Conservation (phyloP, 257 asterid species). For the Nemophila menziesii region DNA sequence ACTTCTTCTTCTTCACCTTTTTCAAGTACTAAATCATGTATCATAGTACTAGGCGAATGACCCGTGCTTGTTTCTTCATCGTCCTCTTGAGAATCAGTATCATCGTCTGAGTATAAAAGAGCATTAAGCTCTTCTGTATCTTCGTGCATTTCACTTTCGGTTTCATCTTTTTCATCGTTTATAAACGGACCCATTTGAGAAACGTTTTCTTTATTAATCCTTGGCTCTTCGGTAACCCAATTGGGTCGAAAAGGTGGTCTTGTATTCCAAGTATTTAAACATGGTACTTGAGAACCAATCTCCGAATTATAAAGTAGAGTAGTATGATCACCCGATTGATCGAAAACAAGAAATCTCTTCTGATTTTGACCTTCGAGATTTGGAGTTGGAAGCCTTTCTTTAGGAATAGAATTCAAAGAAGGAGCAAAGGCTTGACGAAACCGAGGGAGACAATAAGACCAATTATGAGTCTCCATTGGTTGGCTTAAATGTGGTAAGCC, state of each 20-base stretch:
- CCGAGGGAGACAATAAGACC: constrained; percentile 27
- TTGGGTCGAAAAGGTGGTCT: constrained; percentile 17
- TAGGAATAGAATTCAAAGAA: constrained; percentile 14
- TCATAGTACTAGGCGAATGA: constrained; percentile 78
- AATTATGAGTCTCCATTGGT: constrained; percentile 23
- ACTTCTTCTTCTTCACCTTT: constrained; percentile 55
- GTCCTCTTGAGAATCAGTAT: constrained; percentile 36
- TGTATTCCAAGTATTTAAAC: constrained; percentile 22
- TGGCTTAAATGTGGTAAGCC: constrained; percentile 29
- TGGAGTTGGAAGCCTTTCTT: constrained; percentile 15
- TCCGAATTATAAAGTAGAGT: constrained; percentile 49
- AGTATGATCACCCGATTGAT: constrained; percentile 67
- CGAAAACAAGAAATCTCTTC: constrained; percentile 71
- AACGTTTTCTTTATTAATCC: constrained; percentile 9
- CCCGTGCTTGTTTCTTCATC: constrained; percentile 85
- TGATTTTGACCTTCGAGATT: constrained; percentile 13
- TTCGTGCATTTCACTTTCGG: constrained; percentile 56
- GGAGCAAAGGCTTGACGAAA: constrained; percentile 31
- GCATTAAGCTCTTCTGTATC: constrained; percentile 84
- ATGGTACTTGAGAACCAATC: constrained; percentile 22
- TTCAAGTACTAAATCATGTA: constrained; percentile 26
- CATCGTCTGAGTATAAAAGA: constrained; percentile 47
- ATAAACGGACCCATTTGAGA: constrained; percentile 18
- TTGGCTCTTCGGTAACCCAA: constrained; percentile 23
- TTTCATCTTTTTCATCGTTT: constrained; percentile 19